Percentiles rank a stretch among this genome's conserved stretches.
phyloP scores from a whole-genome alignment of 148 eudicot genomes.

The Rhododendron williamsianum region DNA sequence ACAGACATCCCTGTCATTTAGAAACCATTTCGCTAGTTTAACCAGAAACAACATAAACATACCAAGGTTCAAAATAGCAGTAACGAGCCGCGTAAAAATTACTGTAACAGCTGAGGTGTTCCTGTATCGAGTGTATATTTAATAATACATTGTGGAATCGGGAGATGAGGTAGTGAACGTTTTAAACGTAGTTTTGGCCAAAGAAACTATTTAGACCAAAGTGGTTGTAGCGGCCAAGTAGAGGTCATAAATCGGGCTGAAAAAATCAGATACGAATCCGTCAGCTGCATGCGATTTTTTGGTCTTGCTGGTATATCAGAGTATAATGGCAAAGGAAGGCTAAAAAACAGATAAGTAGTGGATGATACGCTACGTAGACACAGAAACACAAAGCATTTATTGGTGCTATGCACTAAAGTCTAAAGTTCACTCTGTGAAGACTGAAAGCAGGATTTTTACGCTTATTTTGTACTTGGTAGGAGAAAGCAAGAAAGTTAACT shows the following conservation, averaged over 20 bases:
- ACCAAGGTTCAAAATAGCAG: not conserved
- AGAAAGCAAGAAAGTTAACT: not conserved
- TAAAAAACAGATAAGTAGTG: not conserved
- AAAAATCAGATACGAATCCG: not conserved
- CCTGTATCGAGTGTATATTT: not conserved
- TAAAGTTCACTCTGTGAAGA: not conserved
- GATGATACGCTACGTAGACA: not conserved
- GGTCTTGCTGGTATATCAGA: not conserved
- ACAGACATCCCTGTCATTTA: slow-evolving; percentile 34
- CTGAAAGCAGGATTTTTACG: not conserved
- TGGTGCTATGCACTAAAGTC: not conserved
- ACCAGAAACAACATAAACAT: not conserved
- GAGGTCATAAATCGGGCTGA: not conserved
- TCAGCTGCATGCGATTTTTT: not conserved
- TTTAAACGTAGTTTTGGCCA: no score
- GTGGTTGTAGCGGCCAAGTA: not conserved
- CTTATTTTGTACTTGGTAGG: not conserved
- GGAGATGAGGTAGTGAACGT: no score
- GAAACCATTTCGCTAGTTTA: not conserved
- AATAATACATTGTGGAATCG: no score
- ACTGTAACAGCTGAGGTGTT: not conserved
- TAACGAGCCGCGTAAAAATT: not conserved
- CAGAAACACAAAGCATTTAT: not conserved
- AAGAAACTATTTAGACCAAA: not conserved
- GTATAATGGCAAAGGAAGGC: not conserved